Percentiles rank a stretch among this genome's conserved stretches.
phyloP scores from a whole-genome alignment of 768 basidiomycete species.

The Termitomyces sp. region DNA sequence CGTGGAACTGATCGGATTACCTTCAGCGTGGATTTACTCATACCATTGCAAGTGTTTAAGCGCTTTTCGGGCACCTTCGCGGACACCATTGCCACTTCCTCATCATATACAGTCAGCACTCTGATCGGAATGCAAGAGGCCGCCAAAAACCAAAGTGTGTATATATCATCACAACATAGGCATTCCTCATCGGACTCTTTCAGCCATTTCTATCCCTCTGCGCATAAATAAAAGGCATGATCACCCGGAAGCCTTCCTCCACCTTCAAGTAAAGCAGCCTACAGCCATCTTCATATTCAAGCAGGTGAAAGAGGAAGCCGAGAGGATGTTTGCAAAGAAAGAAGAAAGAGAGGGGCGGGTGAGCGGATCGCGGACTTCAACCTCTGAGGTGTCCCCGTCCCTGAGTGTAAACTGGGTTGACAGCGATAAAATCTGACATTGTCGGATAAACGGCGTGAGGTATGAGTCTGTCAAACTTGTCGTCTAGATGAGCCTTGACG shows the following conservation, averaged over 20 bases:
- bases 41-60: not conserved
- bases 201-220: not conserved
- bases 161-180: not conserved
- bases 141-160: slow-evolving; percentile 5
- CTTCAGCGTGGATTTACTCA: slow-evolving; percentile 8
- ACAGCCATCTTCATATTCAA: not conserved
- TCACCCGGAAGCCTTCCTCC: not conserved
- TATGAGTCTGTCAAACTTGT: too few species aligned
- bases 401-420: too few species aligned
- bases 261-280: not conserved
- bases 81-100: slow-evolving; percentile 10
- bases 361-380: not conserved
- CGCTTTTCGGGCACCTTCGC: not conserved
- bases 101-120: slow-evolving; percentile 8
- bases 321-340: not conserved
- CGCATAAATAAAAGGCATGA: not conserved
- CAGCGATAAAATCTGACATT: too few species aligned
- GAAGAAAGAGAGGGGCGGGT: not conserved
- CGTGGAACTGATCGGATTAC: slow-evolving; percentile 8
- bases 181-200: not conserved
- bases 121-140: slow-evolving; percentile 12
- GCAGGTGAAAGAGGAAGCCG: not conserved
- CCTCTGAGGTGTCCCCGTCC: not conserved
- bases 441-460: too few species aligned
- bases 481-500: too few species aligned